Percentiles rank a stretch among this genome's conserved stretches.
Evolutionary conservation across 2,329 filamentous ascomycete genomes (phyloP).

Genomic region (Pseudopyricularia cyperi): DNA sequence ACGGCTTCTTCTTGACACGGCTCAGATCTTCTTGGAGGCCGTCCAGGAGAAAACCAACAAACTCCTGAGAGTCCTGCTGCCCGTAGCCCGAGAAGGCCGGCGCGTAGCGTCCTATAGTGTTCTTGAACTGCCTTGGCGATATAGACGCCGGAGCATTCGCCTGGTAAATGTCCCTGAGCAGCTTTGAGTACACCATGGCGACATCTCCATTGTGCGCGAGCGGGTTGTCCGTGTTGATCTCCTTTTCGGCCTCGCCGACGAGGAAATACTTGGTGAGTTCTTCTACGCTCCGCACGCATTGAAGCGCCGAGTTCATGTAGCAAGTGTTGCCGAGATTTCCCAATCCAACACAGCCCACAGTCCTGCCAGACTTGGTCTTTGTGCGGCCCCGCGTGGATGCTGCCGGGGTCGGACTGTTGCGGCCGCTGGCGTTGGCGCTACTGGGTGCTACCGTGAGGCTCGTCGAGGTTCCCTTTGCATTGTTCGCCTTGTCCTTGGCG

Average conservation of each 20-base stretch:
- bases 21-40: conserved; percentile 92
- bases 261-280: conserved; percentile 91
- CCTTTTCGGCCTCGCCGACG: conserved; percentile 56
- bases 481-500: conserved; percentile 20
- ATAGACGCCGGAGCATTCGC: conserved; percentile 54
- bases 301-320: conserved; percentile 97
- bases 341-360: conserved; percentile 67
- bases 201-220: conserved; percentile 77
- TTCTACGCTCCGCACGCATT: conserved; percentile 87
- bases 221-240: conserved; percentile 77
- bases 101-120: conserved; percentile 65
- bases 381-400: conserved; percentile 58
- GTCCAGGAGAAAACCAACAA: conserved; percentile 87
- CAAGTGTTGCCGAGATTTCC: conserved; percentile 93
- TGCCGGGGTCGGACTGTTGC: conserved; percentile 53
- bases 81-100: conserved; percentile 86
- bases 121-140: conserved; percentile 71
- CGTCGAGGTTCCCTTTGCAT: conserved; percentile 18
- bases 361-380: conserved; percentile 56
- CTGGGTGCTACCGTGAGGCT: conserved; percentile 18
- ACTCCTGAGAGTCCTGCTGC: conserved; percentile 96
- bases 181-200: conserved; percentile 66
- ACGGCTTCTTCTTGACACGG: conserved; percentile 87
- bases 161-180: conserved; percentile 69
- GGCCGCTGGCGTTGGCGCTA: conserved; percentile 43